Evolutionary conservation across 1,139 yeast species (phyloP).

Genomic region (Taiozyma sp.): DNA sequence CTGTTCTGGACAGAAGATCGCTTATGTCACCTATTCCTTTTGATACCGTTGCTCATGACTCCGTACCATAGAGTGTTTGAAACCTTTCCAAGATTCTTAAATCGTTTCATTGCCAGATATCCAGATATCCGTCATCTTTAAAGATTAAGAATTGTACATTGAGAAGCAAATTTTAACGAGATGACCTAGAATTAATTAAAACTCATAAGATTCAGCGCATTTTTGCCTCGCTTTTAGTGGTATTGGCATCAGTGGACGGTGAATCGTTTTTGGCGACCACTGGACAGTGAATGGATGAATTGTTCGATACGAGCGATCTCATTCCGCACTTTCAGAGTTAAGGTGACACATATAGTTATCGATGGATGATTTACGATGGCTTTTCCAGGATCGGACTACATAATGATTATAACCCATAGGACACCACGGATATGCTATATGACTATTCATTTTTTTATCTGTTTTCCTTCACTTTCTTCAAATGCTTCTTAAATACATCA

Average conservation of each 20-base stretch:
- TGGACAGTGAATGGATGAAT: no score
- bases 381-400: not conserved
- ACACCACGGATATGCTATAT: not conserved
- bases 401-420: not conserved
- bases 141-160: not conserved
- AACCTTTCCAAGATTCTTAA: not conserved
- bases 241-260: not conserved
- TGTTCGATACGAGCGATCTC: no score
- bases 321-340: no score
- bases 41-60: no score
- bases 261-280: no score
- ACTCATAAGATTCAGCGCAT: not conserved
- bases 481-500: constrained; percentile 20
- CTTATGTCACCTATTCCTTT: no score
- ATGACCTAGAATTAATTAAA: not conserved
- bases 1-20: no score
- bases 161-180: not conserved
- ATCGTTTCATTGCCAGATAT: not conserved
- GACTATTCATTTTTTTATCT: not conserved
- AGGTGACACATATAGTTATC: no score
- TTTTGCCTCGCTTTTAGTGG: not conserved
- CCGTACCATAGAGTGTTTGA: not conserved
- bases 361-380: not conserved
- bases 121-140: not conserved
- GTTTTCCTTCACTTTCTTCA: constrained; percentile 16